Evolutionary conservation across 805 yeast genomes (phyloP).

Genomic region (Pichia rugopelliculosa): DNA sequence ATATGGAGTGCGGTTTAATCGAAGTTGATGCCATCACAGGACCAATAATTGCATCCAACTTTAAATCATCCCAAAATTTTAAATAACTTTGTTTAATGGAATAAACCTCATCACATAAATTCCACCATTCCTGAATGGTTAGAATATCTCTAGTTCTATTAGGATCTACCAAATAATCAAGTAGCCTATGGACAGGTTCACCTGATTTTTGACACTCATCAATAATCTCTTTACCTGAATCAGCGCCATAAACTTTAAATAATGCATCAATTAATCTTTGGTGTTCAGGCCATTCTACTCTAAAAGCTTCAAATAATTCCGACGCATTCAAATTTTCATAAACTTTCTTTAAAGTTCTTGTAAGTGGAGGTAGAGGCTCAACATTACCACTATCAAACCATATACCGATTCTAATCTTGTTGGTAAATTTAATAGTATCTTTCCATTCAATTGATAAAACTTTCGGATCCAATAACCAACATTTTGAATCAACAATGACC

Average conservation of each 20-base stretch:
- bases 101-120: slow-evolving; percentile 29
- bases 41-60: slow-evolving; percentile 37
- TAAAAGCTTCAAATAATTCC: slow-evolving; percentile 43
- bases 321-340: slow-evolving; percentile 17
- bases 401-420: slow-evolving; percentile 37
- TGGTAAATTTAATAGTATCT: slow-evolving; percentile 8
- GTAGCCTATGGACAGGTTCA: slow-evolving; percentile 19
- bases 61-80: slow-evolving; percentile 25
- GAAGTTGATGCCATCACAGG: slow-evolving; percentile 33
- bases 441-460: slow-evolving; percentile 41
- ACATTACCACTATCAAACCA: slow-evolving; percentile 35
- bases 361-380: slow-evolving; percentile 45
- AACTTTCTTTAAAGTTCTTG: slow-evolving; percentile 33
- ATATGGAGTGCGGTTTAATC: slow-evolving; percentile 22
- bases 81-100: slow-evolving; percentile 28
- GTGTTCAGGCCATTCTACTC: slow-evolving; percentile 38
- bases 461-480: slow-evolving; percentile 45
- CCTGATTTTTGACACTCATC: slow-evolving; percentile 17
- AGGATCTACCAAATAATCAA: slow-evolving; percentile 12
- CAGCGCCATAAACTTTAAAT: slow-evolving; percentile 36
- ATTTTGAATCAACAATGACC: slow-evolving; percentile 25
- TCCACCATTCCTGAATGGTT: slow-evolving; percentile 33
- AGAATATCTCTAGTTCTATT: slow-evolving; percentile 1
- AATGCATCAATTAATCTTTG: slow-evolving; percentile 17
- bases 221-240: slow-evolving; percentile 30